Evolutionary conservation across 306 rosid species (phyloP), one percentile per base, ranked within the genome.

Genomic region (Carpinus viminea): DNA sequence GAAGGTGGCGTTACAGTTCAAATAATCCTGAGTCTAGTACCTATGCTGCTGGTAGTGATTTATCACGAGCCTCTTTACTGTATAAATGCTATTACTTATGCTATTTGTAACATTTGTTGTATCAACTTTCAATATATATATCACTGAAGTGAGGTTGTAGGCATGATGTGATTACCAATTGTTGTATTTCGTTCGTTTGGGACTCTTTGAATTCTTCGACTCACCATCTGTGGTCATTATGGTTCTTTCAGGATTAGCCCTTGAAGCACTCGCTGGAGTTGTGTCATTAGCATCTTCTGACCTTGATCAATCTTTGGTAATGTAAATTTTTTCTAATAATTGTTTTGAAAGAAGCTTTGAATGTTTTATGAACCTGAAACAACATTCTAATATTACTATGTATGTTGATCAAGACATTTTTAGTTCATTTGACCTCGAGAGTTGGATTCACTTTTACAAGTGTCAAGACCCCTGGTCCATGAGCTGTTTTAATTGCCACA

Each of bases 1-100:
- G 99, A 88, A 93, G 94, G 75, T 96, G 99, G 99, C 97, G 96
- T 76, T 91, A 89, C 73, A 90, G 99, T 79, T 87, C 96, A 31
- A 88, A 86, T 78, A 96, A 93, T 46, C 96, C 98, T 1, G 98
- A 93, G 76, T 90, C 99, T 74, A 96, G 98, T 86, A 93, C 97
- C 81, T 90, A 82, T 90, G 99, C 98, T 78, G 96, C 99, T 52
- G 99, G 99, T 96, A 88, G 88, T 88, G 55, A 82, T 73, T 59
- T 84, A 50, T 34, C 34, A 36, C 20, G 12, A 77, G 76, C 61
- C 65, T 2, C 41, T 21, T 78, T 70, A 66, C 7, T 68, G 16
- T 61, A 24, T 76, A 78, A 73, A 52, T 60, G 50, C 72, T 70
- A 9, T 70, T 65, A 16, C 71, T 45, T 51, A 59, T 12, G 11